phyloP scores from a whole-genome alignment of 345 rosid genomes.

The Punica granatum region DNA sequence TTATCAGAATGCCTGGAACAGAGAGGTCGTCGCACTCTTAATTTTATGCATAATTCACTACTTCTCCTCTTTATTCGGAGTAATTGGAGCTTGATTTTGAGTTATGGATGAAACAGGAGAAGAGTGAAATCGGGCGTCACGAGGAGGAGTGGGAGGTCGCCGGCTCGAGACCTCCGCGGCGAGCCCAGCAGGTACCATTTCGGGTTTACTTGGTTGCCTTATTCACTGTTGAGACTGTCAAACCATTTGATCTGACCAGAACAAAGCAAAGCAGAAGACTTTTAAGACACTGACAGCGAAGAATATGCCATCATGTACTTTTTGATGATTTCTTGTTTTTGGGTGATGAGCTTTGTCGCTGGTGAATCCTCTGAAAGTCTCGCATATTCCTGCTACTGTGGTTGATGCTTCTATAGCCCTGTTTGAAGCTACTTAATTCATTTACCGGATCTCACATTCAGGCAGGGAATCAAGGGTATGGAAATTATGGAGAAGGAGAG shows the following conservation, averaged over 20 bases:
- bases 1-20: slow-evolving; percentile 17
- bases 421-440: not conserved
- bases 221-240: not conserved
- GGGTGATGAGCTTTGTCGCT: not conserved
- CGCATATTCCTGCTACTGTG: not conserved
- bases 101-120: slow-evolving; percentile 14
- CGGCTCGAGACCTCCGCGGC: slow-evolving; percentile 30
- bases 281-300: not conserved
- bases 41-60: too few relatives aligned
- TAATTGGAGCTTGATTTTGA: not conserved
- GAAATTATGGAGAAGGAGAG: slow-evolving; percentile 17
- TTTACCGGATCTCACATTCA: slow-evolving; percentile 4
- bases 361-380: not conserved
- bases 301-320: not conserved
- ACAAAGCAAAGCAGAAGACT: too few relatives aligned
- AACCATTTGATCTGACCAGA: not conserved
- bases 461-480: slow-evolving; percentile 23
- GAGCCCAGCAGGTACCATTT: slow-evolving; percentile 28
- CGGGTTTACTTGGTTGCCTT: not conserved
- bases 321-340: not conserved
- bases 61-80: not conserved
- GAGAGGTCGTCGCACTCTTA: slow-evolving; percentile 18
- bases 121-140: slow-evolving; percentile 12
- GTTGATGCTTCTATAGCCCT: not conserved
- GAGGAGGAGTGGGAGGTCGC: slow-evolving; percentile 19